phyloP scores from a whole-genome alignment of 164 flowering plant species.

The Cinnamomum chago region DNA sequence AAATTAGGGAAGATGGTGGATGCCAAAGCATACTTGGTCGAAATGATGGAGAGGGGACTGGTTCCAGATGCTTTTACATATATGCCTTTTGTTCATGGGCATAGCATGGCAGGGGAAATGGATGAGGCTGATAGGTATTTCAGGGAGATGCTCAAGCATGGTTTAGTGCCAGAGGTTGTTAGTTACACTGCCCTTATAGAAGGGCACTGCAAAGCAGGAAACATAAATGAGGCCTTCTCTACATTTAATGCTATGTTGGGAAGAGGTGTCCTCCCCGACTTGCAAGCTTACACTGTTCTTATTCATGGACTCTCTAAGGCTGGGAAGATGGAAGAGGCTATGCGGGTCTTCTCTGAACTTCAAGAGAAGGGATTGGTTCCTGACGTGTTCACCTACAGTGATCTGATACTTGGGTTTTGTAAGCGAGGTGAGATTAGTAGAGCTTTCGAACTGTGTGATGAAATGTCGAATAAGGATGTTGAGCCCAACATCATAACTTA shows the following conservation, averaged over 20 bases:
- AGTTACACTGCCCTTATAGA: slow-evolving; percentile 44
- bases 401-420: slow-evolving; percentile 59
- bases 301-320: slow-evolving; percentile 55
- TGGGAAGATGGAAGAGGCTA: slow-evolving; percentile 61
- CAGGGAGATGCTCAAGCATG: slow-evolving; percentile 48
- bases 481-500: slow-evolving; percentile 58
- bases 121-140: slow-evolving; percentile 45
- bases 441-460: slow-evolving; percentile 48
- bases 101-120: slow-evolving; percentile 52
- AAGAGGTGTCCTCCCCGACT: slow-evolving; percentile 40
- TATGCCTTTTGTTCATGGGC: slow-evolving; percentile 60
- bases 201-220: slow-evolving; percentile 52
- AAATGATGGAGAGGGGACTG: slow-evolving; percentile 48
- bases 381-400: slow-evolving; percentile 51
- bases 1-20: slow-evolving; percentile 53
- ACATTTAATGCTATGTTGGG: slow-evolving; percentile 43
- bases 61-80: slow-evolving; percentile 55
- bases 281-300: slow-evolving; percentile 43
- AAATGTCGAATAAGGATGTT: slow-evolving; percentile 55
- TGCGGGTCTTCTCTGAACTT: slow-evolving; percentile 43
- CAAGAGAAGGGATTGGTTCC: slow-evolving; percentile 46
- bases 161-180: slow-evolving; percentile 49
- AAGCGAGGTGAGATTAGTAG: slow-evolving; percentile 43
- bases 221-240: slow-evolving; percentile 40
- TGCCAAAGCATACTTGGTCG: slow-evolving; percentile 41